Conservation (phyloP, 331 rosid species). For the Malus hybrid region DNA sequence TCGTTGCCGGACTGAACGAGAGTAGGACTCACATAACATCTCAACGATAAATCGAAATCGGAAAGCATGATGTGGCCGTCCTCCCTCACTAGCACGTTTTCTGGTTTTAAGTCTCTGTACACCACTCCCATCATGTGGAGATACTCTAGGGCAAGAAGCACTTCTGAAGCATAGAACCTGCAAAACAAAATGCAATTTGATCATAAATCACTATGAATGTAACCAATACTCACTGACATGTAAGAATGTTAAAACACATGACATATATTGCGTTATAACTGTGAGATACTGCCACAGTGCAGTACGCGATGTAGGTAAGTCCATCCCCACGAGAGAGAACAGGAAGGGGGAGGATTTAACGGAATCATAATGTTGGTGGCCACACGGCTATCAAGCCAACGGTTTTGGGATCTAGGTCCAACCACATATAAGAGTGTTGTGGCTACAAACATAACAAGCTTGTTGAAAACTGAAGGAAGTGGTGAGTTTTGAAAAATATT, state of each 20-base stretch:
- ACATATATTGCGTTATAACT: too few species aligned
- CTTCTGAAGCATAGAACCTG: constrained; percentile 54
- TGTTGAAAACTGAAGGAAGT: background rate
- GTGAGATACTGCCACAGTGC: too few species aligned
- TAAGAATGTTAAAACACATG: too few species aligned
- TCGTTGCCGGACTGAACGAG: constrained; percentile 35
- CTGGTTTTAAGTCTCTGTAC: constrained; percentile 21
- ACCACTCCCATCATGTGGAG: constrained; percentile 57
- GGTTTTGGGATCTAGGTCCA: too few species aligned
- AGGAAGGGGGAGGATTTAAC: background rate
- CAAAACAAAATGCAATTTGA: background rate
- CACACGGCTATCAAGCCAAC: too few species aligned
- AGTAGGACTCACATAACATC: constrained; percentile 44
- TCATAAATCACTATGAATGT: background rate
- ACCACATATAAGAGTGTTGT: too few species aligned
- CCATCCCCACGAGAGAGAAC: too few species aligned
- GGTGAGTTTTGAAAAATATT: background rate
- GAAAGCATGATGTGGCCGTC: constrained; percentile 66
- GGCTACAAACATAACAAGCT: background rate
- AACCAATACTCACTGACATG: too few species aligned
- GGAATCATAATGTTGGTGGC: background rate
- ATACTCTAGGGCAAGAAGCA: constrained; percentile 52
- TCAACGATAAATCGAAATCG: constrained; percentile 49
- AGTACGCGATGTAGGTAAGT: too few species aligned
- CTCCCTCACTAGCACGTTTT: constrained; percentile 50